Conservation (phyloP, 1,284 basidiomycete genomes). For the Boletellus deceptivus region DNA sequence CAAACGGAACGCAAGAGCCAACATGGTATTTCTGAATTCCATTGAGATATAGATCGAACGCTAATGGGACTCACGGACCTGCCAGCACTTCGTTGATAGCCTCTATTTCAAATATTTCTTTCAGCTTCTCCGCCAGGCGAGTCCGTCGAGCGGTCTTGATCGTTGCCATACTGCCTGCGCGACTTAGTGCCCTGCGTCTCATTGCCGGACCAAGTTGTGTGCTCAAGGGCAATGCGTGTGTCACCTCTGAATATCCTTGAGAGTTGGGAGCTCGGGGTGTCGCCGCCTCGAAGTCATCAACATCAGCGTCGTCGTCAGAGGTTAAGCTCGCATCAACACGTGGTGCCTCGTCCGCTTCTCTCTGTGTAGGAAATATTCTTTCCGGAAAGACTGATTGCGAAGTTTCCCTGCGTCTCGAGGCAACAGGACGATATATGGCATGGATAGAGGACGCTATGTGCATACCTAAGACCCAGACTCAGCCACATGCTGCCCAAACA, state of each 20-base stretch:
- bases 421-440: conserved; percentile 79
- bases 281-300: conserved; percentile 49
- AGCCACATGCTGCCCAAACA: neutral
- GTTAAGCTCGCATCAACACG: conserved; percentile 30
- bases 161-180: conserved; percentile 67
- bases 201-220: conserved; percentile 25
- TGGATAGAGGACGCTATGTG: conserved; percentile 81
- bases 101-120: conserved; percentile 80
- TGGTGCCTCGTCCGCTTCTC: conserved; percentile 13
- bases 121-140: conserved; percentile 78
- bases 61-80: conserved; percentile 45
- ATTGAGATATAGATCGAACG: conserved; percentile 16
- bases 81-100: conserved; percentile 81
- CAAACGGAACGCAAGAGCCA: conserved; percentile 84
- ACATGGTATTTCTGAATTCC: conserved; percentile 72
- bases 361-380: conserved; percentile 20
- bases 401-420: conserved; percentile 49
- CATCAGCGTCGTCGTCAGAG: conserved; percentile 57
- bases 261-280: conserved; percentile 43
- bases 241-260: conserved; percentile 21
- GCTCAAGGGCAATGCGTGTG: conserved; percentile 1
- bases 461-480: conserved; percentile 12
- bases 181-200: conserved; percentile 32
- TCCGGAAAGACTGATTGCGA: conserved; percentile 31
- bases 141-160: conserved; percentile 68